Percentiles rank a stretch among this genome's conserved stretches.
Evolutionary conservation across 352 stramenopile genomes (phyloP).

Genomic region (Phytophthora idaei): DNA sequence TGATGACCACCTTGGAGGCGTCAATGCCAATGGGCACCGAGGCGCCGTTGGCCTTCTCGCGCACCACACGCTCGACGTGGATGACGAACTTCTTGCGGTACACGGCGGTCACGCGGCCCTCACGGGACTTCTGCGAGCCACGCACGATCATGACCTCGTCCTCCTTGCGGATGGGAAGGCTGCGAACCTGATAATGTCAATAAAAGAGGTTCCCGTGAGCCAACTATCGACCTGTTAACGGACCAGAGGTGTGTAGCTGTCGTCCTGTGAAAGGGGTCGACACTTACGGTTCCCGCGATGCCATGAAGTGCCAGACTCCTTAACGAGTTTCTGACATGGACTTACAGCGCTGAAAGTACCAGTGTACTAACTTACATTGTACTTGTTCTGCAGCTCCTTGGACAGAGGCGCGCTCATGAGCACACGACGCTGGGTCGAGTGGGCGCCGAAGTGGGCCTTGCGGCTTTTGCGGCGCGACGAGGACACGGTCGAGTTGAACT

Average conservation of each 20-base stretch:
- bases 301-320: slow-evolving; percentile 86
- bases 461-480: slow-evolving; percentile 98
- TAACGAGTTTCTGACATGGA: slow-evolving; percentile 74
- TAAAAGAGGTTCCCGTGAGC: slow-evolving; percentile 1
- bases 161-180: slow-evolving; percentile 98
- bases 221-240: background rate
- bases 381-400: slow-evolving; percentile 99
- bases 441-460: slow-evolving; percentile 99
- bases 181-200: slow-evolving; percentile 86
- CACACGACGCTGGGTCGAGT: slow-evolving; percentile 95
- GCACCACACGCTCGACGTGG: slow-evolving; percentile 98
- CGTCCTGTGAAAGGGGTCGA: slow-evolving; percentile 30
- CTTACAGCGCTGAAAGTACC: slow-evolving; percentile 89
- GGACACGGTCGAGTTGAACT: slow-evolving; percentile 94
- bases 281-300: slow-evolving; percentile 88
- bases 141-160: slow-evolving; percentile 99
- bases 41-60: slow-evolving; percentile 98
- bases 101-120: slow-evolving; percentile 97
- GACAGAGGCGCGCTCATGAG: slow-evolving; percentile 98
- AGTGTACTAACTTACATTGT: slow-evolving; percentile 97
- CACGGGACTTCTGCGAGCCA: slow-evolving; percentile 97
- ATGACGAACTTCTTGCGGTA: slow-evolving; percentile 99
- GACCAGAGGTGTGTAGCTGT: background rate
- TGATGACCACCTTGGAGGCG: slow-evolving; percentile 99
- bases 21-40: slow-evolving; percentile 97